Conservation (phyloP, 116 monocot genomes). For the Cymodocea nodosa region DNA sequence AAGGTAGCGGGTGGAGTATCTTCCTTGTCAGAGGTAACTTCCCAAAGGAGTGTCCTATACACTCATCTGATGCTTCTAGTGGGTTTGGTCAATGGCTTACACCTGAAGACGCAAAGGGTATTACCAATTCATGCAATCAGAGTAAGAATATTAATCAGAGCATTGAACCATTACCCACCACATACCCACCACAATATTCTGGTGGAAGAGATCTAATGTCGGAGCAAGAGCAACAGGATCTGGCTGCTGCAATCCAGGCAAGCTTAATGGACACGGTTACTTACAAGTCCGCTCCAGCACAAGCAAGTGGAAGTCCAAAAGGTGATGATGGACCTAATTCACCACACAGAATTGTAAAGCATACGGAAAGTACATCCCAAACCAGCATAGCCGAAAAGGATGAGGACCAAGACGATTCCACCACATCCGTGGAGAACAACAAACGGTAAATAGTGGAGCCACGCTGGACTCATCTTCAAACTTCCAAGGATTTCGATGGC, state of each 20-base stretch:
- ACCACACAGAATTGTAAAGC: conserved; percentile 1
- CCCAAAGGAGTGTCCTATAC: conserved; percentile 71
- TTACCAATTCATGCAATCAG: conserved; percentile 65
- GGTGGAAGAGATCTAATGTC: conserved; percentile 30
- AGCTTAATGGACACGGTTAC: conserved; percentile 30
- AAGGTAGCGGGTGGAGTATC: conserved; percentile 80
- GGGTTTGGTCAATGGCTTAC: conserved; percentile 84
- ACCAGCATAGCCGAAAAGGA: conserved; percentile 1
- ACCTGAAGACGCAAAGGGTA: conserved; percentile 73
- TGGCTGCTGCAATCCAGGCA: conserved; percentile 51
- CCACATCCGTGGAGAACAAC: not conserved
- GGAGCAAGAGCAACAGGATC: conserved; percentile 62
- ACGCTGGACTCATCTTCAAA: not conserved
- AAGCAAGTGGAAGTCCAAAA: not conserved
- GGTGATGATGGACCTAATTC: not conserved
- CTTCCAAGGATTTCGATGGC: not conserved
- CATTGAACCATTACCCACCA: not conserved
- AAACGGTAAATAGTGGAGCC: not conserved
- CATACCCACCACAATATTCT: conserved; percentile 3
- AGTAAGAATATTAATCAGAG: conserved; percentile 5
- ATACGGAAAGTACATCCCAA: not conserved
- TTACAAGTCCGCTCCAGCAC: not conserved
- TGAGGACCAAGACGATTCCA: conserved; percentile 3
- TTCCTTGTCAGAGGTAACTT: conserved; percentile 81
- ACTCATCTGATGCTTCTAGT: conserved; percentile 42